Conservation (phyloP, 352 stramenopile species). For the Pythium guiyangense region DNA sequence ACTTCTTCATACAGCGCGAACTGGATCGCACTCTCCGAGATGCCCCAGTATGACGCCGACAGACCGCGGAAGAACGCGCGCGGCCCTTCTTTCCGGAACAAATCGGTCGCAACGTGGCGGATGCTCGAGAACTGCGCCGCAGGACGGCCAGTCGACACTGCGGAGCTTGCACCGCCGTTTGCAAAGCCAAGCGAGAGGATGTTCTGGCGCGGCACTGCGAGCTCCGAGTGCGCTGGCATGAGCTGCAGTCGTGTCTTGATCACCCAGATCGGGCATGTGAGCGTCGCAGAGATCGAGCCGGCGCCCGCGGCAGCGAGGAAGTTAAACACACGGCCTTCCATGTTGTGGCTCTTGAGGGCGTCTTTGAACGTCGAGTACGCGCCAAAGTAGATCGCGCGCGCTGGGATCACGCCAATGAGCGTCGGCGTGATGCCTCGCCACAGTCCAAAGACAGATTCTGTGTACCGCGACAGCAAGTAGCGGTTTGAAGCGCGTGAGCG, state of each 20-base stretch:
- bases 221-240: constrained; percentile 60
- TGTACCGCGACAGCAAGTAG: not conserved
- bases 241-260: constrained; percentile 96
- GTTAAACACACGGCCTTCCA: constrained; percentile 66
- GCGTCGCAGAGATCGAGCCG: constrained; percentile 83
- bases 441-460: constrained; percentile 77
- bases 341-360: constrained; percentile 44
- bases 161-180: constrained; percentile 21
- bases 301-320: constrained; percentile 68
- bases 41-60: constrained; percentile 96
- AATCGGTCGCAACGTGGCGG: constrained; percentile 73
- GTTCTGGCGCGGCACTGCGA: constrained; percentile 24
- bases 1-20: constrained; percentile 97
- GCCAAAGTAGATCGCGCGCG: constrained; percentile 81
- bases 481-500: not conserved
- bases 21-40: constrained; percentile 95
- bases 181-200: constrained; percentile 51
- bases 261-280: constrained; percentile 98
- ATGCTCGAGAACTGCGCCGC: constrained; percentile 57
- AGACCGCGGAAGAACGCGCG: constrained; percentile 96
- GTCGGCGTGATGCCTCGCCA: constrained; percentile 85
- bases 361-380: constrained; percentile 83
- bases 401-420: constrained; percentile 77
- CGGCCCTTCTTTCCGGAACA: constrained; percentile 94
- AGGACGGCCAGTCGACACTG: constrained; percentile 8